Evolutionary conservation across 768 basidiomycete species (phyloP), one percentile per base, ranked within the genome.

Genomic region (Russula griseocarnosa): DNA sequence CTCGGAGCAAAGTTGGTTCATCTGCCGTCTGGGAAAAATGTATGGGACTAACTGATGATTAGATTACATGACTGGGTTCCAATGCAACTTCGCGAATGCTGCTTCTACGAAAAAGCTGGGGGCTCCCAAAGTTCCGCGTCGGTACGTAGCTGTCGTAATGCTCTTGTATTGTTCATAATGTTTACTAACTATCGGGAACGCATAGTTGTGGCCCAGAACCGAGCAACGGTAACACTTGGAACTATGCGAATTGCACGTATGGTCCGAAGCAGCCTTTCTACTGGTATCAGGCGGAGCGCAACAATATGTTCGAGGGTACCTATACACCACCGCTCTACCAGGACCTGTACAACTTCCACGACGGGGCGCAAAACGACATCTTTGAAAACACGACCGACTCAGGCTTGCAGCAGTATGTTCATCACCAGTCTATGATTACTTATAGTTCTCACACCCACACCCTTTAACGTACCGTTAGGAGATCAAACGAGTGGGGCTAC

Each of bases 311-410:
- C 55, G 74, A 77, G 64, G 74, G 62, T 61, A 65, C 66, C 1
- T 70, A 72, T 60, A 26, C 50, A 24, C 71, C 75, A 11, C 75
- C 74, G 26, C 60, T 67, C 26, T 82, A 82, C 69, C 75, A 72
- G 49, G 64, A 67, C 36, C 61, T 73, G n/a, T 82, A 76, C 68
- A 75, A 76, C 57, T 82, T 78, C 70, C 51, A 30, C 1, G 73
- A 81, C 62, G 81, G 81, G 47, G 77, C 78, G 14, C 80, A 82
- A 70, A 66, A 71, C 24, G 75, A 81, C 67, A 75, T 81, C 66
- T 80, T 80, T 68, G 61, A 42, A 16, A 22, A 22, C 11, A 22
- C n/a, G 22, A 22, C 46, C 22, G 22, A 10, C 44, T 9, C 44
- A 18, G 20, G 20, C 20, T 7, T 13, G n/a, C n/a, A n/a, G n/a